These are phyloP conservation scores for Cordyceps fumosorosea DNA, from an alignment of 2,329 filamentous ascomycete species.

Conservation along the genomic window DNA sequence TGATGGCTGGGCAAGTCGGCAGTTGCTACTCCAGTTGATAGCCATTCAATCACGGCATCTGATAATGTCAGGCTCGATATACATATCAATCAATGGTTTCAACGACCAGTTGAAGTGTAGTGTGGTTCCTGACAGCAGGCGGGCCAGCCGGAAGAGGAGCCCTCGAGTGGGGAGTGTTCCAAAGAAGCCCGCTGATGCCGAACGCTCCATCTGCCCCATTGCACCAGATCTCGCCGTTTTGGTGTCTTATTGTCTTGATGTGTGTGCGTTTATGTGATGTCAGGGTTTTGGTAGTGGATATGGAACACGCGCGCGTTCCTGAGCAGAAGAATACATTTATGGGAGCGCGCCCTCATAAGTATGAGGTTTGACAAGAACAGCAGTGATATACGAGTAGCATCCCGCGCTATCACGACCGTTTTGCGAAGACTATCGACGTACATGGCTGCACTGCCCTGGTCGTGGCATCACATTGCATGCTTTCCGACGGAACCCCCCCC, in stretches of 20 bases:
- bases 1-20: neutral
- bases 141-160: slow-evolving; percentile 1
- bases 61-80: slow-evolving; percentile 1
- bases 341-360: neutral
- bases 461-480: neutral
- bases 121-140: slow-evolving; percentile 8
- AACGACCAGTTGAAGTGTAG: neutral
- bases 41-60: neutral
- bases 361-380: neutral
- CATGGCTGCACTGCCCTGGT: neutral
- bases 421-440: neutral
- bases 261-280: neutral
- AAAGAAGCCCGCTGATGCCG: neutral
- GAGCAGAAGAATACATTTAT: neutral
- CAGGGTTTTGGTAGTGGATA: neutral
- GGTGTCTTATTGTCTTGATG: neutral
- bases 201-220: slow-evolving; percentile 10
- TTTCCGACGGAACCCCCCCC: slow-evolving; percentile 3
- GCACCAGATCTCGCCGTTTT: slow-evolving; percentile 7
- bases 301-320: neutral
- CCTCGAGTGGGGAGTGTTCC: neutral
- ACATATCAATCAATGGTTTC: neutral
- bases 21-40: neutral
- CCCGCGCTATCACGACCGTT: neutral
- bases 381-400: neutral